Percentiles rank a stretch among this genome's conserved stretches.
Conservation (phyloP, 306 rosid genomes). For the Castanopsis chinensis region DNA sequence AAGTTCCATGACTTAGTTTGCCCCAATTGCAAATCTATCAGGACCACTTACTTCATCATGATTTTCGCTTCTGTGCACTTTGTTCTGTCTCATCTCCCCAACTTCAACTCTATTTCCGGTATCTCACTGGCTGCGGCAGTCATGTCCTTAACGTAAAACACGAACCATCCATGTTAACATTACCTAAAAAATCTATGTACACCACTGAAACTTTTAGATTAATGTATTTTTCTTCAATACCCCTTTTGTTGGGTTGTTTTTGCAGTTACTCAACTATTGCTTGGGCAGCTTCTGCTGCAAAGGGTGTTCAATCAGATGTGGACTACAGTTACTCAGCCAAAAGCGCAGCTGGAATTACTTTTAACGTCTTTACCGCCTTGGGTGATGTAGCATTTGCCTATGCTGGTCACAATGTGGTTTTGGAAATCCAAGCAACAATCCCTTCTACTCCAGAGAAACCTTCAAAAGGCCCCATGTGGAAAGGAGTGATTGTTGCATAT, state of each 20-base stretch:
- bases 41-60: conserved; percentile 49
- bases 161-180: background rate
- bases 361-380: conserved; percentile 60
- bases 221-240: background rate
- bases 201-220: background rate
- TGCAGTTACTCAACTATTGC: conserved; percentile 79
- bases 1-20: conserved; percentile 55
- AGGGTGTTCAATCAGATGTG: conserved; percentile 41
- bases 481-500: conserved; percentile 65
- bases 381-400: conserved; percentile 85
- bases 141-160: conserved; percentile 64
- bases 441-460: conserved; percentile 77
- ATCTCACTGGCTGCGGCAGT: conserved; percentile 69
- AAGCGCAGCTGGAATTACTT: conserved; percentile 12
- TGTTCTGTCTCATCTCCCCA: conserved; percentile 67
- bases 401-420: conserved; percentile 89
- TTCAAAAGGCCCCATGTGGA: conserved; percentile 91
- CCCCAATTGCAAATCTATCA: conserved; percentile 32
- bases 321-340: conserved; percentile 38
- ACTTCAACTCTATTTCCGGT: conserved; percentile 64
- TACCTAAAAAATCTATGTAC: background rate
- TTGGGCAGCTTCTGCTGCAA: conserved; percentile 52
- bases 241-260: background rate
- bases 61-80: conserved; percentile 60
- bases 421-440: conserved; percentile 91